Base-by-base conservation (phyloP, 2,329 filamentous ascomycete genomes). In the Colletotrichum tamarilloi region DNA sequence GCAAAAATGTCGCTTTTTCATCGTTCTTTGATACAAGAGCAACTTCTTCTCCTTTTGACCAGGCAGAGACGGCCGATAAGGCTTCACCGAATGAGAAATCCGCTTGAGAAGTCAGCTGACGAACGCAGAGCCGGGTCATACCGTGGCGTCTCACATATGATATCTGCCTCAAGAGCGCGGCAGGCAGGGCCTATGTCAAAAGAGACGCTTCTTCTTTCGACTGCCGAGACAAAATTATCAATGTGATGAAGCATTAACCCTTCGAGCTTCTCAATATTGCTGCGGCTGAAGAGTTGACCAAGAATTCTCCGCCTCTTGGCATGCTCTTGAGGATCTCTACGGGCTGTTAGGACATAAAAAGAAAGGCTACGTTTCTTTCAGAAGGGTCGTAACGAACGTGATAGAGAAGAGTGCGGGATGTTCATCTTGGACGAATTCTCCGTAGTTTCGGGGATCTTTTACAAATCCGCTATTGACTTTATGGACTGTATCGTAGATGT, bases 331-430 rank as follows among this genome's bases (percentile, higher is more conserved):
- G 76, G 76, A 22, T 79, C 74, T 30, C 77, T 77, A 28, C 28
- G 28, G 28, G 28, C 7, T 28, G 1, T 28, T 28, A 28, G 28
- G 0, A 28, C 28, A 7, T 28, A 28, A 28, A 7, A 7, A 28
- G 28, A 28, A 28, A 28, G 28, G 28, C 7, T 28, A 28, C 28
- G 28, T 7, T 28, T 28, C 28, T 28, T 28, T 28, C 28, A 28
- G 7, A 28, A 28, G 28, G 28, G 28, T 28, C 6, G 28, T 28
- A 4, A 22, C 3, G 22, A 6, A 74, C 78, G 78, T 79, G 24
- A 80, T 76, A 0, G 78, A 80, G 38, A 80, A 80, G 0, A 80
- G 73, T 0, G 78, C 78, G 2, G 78, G 78, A 60, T 79, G 77
- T 0, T 77, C 77, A 38, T 75, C 78, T 68, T 79, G 78, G 0